These are phyloP conservation scores for Fraxinus velutina DNA, from an alignment of 305 asterid species.

Conservation along the genomic window DNA sequence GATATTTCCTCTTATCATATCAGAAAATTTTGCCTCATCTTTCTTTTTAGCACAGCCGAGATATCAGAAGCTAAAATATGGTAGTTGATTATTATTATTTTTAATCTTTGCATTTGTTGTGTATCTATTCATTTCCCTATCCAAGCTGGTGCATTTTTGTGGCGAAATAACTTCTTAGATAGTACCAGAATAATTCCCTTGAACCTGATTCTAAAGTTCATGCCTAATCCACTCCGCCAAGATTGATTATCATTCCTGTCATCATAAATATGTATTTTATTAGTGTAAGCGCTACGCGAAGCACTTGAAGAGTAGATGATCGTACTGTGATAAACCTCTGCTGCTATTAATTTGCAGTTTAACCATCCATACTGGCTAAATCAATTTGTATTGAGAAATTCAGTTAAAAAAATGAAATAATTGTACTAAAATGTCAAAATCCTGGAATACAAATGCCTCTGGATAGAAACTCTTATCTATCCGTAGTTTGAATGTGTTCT, in stretches of 20 bases:
- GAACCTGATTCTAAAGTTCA: not conserved
- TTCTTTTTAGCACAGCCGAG: not conserved
- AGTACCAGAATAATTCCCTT: not conserved
- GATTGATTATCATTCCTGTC: not conserved
- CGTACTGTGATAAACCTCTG: not conserved
- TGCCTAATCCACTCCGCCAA: not conserved
- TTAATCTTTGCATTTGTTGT: not conserved
- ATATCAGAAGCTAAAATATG: not conserved
- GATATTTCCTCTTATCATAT: not conserved
- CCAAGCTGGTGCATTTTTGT: not conserved
- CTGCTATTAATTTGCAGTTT: not conserved
- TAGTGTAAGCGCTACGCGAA: not conserved
- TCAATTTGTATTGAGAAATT: not conserved
- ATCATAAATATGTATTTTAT: not conserved
- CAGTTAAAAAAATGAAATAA: not conserved
- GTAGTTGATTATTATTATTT: not conserved
- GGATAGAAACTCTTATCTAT: not conserved
- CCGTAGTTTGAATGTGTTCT: not conserved
- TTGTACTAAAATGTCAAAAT: not conserved
- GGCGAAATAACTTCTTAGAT: not conserved
- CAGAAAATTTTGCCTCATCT: not conserved
- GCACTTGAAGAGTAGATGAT: not conserved
- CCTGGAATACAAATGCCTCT: not conserved
- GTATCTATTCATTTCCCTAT: not conserved
- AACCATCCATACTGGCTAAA: not conserved